Evolutionary conservation across 192 early-diverging fungal genomes (phyloP).

Genomic region (Chytriomyces sp.): DNA sequence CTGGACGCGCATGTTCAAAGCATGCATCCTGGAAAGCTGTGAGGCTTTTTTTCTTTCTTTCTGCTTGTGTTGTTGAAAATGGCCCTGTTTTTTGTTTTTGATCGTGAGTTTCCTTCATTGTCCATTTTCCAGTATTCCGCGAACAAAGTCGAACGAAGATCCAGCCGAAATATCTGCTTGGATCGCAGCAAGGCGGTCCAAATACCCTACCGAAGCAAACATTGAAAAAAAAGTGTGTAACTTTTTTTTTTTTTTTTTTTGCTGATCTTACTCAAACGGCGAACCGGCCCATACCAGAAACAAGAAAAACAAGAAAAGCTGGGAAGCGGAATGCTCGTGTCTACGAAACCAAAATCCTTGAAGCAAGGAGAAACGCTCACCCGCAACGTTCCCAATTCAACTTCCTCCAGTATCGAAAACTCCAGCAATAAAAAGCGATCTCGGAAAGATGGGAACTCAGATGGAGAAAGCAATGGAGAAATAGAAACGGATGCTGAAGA

Average conservation of each 20-base stretch:
- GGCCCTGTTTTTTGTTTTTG: neutral
- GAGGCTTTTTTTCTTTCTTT: neutral
- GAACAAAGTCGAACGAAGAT: slow-evolving; percentile 16
- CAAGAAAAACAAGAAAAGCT: slow-evolving; percentile 40
- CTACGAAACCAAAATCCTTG: slow-evolving; percentile 4
- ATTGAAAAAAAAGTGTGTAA: slow-evolving; percentile 64
- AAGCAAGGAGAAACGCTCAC: slow-evolving; percentile 15
- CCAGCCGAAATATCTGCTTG: slow-evolving; percentile 79
- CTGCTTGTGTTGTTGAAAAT: neutral
- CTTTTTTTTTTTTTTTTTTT: slow-evolving; percentile 13
- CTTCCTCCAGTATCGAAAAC: slow-evolving; percentile 22
- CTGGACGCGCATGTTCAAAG: slow-evolving; percentile 6
- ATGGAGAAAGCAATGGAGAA: slow-evolving; percentile 24
- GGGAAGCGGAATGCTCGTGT: slow-evolving; percentile 23
- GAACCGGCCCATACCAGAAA: slow-evolving; percentile 32
- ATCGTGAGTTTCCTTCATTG: too few relatives aligned
- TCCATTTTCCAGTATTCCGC: neutral
- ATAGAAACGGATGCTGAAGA: slow-evolving; percentile 46
- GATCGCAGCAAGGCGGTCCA: slow-evolving; percentile 80
- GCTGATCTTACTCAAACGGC: neutral
- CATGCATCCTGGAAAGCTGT: slow-evolving; percentile 27
- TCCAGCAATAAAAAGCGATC: neutral
- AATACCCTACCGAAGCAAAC: slow-evolving; percentile 78
- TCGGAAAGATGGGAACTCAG: slow-evolving; percentile 18
- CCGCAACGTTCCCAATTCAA: neutral